These are phyloP conservation scores for Mycena venus DNA, from an alignment of 768 basidiomycete genomes.

Conservation along the genomic window DNA sequence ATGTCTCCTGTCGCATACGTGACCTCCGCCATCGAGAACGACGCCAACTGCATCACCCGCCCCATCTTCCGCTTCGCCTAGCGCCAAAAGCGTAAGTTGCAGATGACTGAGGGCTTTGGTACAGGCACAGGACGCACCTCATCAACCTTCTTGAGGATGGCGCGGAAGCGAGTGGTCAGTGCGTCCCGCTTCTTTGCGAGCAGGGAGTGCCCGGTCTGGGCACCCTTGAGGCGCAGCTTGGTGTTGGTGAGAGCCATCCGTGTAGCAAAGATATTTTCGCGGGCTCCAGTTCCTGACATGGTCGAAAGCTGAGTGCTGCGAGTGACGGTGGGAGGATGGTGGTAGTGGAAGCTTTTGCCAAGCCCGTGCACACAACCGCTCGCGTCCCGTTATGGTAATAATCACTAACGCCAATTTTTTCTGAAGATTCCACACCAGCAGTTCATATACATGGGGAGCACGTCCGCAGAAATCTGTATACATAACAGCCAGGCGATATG, in stretches of 20 bases:
- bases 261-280: slow-evolving; percentile 96
- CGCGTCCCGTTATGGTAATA: too few relatives aligned
- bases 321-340: too few relatives aligned
- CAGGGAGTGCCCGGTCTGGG: slow-evolving; percentile 94
- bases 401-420: too few relatives aligned
- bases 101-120: too few relatives aligned
- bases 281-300: slow-evolving; percentile 92
- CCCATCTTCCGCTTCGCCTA: slow-evolving; percentile 99
- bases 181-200: slow-evolving; percentile 99
- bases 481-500: too few relatives aligned
- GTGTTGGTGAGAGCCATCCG: slow-evolving; percentile 98
- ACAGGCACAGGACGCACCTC: slow-evolving; percentile 76
- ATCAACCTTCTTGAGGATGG: slow-evolving; percentile 96
- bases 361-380: too few relatives aligned
- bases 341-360: too few relatives aligned
- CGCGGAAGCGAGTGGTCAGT: slow-evolving; percentile 92
- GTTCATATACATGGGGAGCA: too few relatives aligned
- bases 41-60: slow-evolving; percentile 97
- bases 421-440: too few relatives aligned
- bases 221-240: slow-evolving; percentile 89
- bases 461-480: too few relatives aligned
- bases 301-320: too few relatives aligned
- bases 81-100: too few relatives aligned
- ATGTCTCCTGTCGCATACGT: slow-evolving; percentile 98
- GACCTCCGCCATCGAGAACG: slow-evolving; percentile 98